Evolutionary conservation across 495 filamentous ascomycete genomes (phyloP).

Genomic region (Penicillium daleae): DNA sequence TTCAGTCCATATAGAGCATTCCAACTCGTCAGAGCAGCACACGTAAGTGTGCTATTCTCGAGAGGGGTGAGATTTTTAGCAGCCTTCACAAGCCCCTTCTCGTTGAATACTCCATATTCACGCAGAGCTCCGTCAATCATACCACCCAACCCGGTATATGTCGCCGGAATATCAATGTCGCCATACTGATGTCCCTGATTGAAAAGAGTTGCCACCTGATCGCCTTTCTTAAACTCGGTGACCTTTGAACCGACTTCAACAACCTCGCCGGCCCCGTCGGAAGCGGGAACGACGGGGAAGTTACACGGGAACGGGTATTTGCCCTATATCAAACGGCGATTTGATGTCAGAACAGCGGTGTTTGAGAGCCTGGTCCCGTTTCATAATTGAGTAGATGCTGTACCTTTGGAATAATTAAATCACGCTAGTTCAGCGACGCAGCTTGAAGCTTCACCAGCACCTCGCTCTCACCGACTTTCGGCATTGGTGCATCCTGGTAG

Average conservation of each 20-base stretch:
- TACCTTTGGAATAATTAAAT: constrained; percentile 74
- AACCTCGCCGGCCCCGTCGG: constrained; percentile 80
- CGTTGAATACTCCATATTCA: constrained; percentile 71
- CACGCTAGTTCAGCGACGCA: constrained; percentile 82
- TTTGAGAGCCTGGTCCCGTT: neutral
- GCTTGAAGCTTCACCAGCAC: constrained; percentile 77
- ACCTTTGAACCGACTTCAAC: constrained; percentile 70
- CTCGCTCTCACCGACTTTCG: constrained; percentile 67
- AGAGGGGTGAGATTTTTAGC: constrained; percentile 63
- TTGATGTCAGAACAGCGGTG: neutral
- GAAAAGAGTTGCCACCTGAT: constrained; percentile 76
- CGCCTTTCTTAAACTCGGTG: constrained; percentile 67
- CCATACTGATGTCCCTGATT: constrained; percentile 76
- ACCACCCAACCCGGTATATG: constrained; percentile 68
- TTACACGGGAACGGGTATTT: constrained; percentile 65
- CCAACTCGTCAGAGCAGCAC: constrained; percentile 80
- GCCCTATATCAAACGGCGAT: constrained; percentile 50
- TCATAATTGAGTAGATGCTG: neutral
- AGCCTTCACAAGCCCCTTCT: constrained; percentile 68
- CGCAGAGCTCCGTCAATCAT: constrained; percentile 70
- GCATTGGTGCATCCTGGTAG: constrained; percentile 56
- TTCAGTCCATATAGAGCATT: constrained; percentile 78
- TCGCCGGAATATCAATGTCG: constrained; percentile 44
- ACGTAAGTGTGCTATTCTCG: constrained; percentile 70
- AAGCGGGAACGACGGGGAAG: constrained; percentile 65